Evolutionary conservation across 768 basidiomycete genomes (phyloP).

Genomic region (Agrocybe chaxingu): DNA sequence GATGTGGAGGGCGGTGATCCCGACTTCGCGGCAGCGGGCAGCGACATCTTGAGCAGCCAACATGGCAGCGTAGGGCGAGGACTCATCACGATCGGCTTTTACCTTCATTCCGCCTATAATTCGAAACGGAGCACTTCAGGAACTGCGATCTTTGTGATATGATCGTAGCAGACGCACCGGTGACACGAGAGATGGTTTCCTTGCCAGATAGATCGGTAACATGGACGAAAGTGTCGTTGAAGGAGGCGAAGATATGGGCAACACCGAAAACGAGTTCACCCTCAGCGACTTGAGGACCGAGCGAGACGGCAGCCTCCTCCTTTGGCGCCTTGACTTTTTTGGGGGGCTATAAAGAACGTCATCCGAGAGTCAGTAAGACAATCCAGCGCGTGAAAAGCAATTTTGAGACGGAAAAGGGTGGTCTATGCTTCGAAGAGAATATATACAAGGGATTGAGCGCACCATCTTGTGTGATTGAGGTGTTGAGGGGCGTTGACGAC

Average conservation of each 20-base stretch:
- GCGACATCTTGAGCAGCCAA: conserved; percentile 98
- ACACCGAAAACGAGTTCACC: conserved; percentile 98
- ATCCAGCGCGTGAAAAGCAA: conserved; percentile 40
- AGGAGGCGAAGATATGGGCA: conserved; percentile 98
- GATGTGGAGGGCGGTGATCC: conserved; percentile 97
- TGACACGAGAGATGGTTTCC: conserved; percentile 98
- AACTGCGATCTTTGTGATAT: not conserved
- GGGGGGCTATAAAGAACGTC: conserved; percentile 58
- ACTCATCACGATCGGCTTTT: conserved; percentile 99
- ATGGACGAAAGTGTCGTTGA: conserved; percentile 99
- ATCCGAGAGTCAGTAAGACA: conserved; percentile 46
- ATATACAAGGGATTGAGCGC: no score
- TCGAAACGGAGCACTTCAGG: not conserved
- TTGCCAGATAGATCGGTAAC: conserved; percentile 98
- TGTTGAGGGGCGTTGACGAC: no score
- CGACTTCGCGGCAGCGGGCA: conserved; percentile 94
- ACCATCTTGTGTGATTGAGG: no score
- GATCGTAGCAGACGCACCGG: conserved; percentile 52
- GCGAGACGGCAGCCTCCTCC: conserved; percentile 82
- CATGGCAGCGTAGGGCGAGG: conserved; percentile 96
- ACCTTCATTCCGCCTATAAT: conserved; percentile 95
- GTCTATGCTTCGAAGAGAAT: not conserved
- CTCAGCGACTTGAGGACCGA: conserved; percentile 94
- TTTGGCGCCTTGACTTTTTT: conserved; percentile 77
- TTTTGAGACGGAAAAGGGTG: conserved; percentile 8